These are phyloP conservation scores for Ophiostoma novo-ulmi DNA, from an alignment of 2,329 filamentous ascomycete species.

Conservation along the genomic window DNA sequence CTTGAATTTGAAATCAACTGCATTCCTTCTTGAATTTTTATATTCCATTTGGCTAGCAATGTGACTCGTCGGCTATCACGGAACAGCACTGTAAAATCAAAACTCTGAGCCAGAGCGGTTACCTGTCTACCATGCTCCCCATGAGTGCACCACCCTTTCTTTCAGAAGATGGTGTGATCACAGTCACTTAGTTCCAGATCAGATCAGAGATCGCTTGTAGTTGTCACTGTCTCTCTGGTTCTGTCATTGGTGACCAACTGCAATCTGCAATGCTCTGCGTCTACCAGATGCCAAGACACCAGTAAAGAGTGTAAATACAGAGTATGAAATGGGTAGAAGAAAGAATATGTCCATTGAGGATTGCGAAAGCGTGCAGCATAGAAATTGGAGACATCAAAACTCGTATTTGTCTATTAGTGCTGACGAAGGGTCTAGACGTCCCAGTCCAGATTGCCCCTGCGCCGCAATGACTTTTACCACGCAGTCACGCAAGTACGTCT, in stretches of 20 bases:
- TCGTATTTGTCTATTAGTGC: not conserved
- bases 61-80: not conserved
- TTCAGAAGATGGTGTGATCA: not conserved
- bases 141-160: not conserved
- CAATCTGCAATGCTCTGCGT: not conserved
- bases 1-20: not conserved
- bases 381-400: not conserved
- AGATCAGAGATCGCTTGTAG: not conserved
- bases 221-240: not conserved
- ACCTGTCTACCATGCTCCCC: not conserved
- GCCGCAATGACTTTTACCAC: too few relatives aligned
- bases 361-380: too few relatives aligned
- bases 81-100: slow-evolving; percentile 1
- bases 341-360: too few relatives aligned
- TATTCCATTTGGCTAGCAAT: slow-evolving; percentile 1
- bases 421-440: not conserved
- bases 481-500: too few relatives aligned
- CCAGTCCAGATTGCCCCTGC: too few relatives aligned
- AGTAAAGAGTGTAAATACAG: not conserved
- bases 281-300: not conserved
- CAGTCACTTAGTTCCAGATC: not conserved
- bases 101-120: not conserved
- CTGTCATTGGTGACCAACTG: not conserved
- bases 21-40: not conserved
- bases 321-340: not conserved